Base-by-base conservation (phyloP, 495 filamentous ascomycete genomes). In the Lineolata rhizophorae region DNA sequence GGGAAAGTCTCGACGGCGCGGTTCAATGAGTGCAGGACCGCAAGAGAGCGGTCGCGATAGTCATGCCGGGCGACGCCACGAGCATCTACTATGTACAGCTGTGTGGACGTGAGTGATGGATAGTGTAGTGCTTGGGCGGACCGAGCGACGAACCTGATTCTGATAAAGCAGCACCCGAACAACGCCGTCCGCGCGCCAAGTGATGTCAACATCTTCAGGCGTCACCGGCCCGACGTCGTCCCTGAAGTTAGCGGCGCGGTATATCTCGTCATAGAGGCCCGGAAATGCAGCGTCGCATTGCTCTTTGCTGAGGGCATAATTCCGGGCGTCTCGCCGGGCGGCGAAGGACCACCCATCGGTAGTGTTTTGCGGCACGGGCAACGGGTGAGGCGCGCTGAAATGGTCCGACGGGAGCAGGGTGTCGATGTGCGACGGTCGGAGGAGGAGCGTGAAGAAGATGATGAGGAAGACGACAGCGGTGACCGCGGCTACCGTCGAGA, bases 271-370 rank as follows among this genome's bases (percentile, higher is more conserved):
- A 22, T 32, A 44, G 18, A 46, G 34, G n/a, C 20, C 18, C 5
- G 43, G 45, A 24, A 48, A 48, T 12, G 43, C 43, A 10, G 20
- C 32, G 15, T 21, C 14, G 33, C 45, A 48, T 32, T 48, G 40
- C 21, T 24, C 29, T 15, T 40, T 37, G 21, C 18, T 39, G 3
- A 48, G 29, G 5, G 36, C 37, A 27, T 43, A 37, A 20, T 44
- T 34, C 8, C 29, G 16, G 5, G 16, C 32, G 26, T 48, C 40
- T 11, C 37, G 31, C 2, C 6, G 8, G 24, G 36, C 22, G 11
- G 31, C 24, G 27, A 38, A 46, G n/a, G 6, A 12, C 45, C 45
- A 48, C 19, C 32, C 28, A 30, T 16, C 6, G 28, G 22, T 6
- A 25, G 22, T n/a, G 22, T 25, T n/a, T n/a, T n/a, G n/a, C n/a